Evolutionary conservation across 805 yeast genomes (phyloP), one percentile per base, ranked within the genome.

Genomic region (Helenozyma baotianmanensis): DNA sequence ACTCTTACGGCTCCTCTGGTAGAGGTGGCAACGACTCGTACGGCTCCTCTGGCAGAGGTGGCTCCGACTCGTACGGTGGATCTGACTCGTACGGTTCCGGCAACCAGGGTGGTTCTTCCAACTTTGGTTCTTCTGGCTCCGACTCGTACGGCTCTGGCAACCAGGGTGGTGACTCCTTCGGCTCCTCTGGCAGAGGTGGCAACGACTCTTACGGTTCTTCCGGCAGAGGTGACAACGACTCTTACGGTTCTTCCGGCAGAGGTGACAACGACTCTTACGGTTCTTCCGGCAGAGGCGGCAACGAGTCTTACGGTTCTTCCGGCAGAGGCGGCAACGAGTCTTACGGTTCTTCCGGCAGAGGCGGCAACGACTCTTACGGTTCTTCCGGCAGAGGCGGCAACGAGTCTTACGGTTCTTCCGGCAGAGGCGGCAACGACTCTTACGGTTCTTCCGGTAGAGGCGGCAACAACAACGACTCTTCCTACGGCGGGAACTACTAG

Each of bases 401-500:
- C 23, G 46, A 46, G 28, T 47, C 58, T 3, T 54, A 54, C 37
- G 56, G 56, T 4, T 35, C 43, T 16, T 35, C 43, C 14, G 40
- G 40, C 12, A 35, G 44, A 8, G 19, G 19, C 8, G 19, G 19
- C 8, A 8, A 17, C 19, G 33, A 31, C 29, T 30, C 61, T 12
- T 54, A 50, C 35, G 62, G 61, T 10, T 48, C 57, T 10, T 43
- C 52, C 27, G 33, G 37, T 21, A 42, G 46, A 25, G 43, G 38
- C 18, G 25, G 25, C 5, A 18, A 18, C 15, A 37, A 31, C 29
- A 29, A 27, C 16, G 49, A 32, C 29, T 45, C 41, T 38, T 41
- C 51, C 12, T 47, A 48, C 39, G 54, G 56, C 14, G 27, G 27
- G 8, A 8, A 17, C 19, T 17, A 17, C 19, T 17, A 17, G 8